Conservation (phyloP, 2,329 filamentous ascomycete genomes). For the Karstenula rhodostoma region DNA sequence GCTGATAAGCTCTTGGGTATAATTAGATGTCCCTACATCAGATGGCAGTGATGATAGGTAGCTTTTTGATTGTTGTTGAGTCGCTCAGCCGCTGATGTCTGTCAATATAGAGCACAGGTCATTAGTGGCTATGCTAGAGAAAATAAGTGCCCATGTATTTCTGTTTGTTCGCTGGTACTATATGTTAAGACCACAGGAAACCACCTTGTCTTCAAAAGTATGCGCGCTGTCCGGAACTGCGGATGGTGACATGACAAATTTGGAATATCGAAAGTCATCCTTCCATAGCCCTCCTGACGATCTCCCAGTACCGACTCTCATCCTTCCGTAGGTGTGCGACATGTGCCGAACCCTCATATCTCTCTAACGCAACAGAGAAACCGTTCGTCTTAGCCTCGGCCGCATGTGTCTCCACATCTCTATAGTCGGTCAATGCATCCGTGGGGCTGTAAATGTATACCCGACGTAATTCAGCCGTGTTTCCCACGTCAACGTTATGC, state of each 20-base stretch:
- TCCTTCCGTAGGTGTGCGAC: conserved; percentile 21
- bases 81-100: no score
- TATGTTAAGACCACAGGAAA: not conserved
- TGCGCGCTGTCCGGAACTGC: no score
- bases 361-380: conserved; percentile 19
- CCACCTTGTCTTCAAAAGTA: conserved; percentile 6
- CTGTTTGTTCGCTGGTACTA: not conserved
- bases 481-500: conserved; percentile 16
- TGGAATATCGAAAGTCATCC: no score
- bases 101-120: no score
- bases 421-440: conserved; percentile 20
- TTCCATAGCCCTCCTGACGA: no score
- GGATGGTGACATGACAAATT: no score
- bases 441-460: conserved; percentile 19
- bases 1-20: no score
- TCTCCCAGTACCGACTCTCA: conserved; percentile 19
- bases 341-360: conserved; percentile 20
- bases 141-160: no score
- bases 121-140: no score
- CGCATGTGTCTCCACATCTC: conserved; percentile 20
- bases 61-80: no score
- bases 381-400: conserved; percentile 16
- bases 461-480: conserved; percentile 16
- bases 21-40: no score
- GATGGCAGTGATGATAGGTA: no score